Conservation (phyloP, 345 rosid species). For the Rhodomyrtus tomentosa region DNA sequence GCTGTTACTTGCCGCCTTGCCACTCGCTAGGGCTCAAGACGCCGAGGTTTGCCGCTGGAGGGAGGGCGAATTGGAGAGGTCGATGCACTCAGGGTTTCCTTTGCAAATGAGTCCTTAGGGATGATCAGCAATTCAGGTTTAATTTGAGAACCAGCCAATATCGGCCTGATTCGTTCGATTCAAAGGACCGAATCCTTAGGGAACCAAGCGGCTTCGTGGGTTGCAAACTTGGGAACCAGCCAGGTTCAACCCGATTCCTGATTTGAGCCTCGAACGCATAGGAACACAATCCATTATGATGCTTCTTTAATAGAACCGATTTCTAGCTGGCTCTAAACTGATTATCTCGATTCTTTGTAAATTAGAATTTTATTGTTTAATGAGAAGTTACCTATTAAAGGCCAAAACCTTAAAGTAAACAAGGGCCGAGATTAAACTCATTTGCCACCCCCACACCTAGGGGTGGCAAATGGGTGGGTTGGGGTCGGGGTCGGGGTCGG, state of each 20-base stretch:
- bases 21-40: not conserved
- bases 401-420: not conserved
- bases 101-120: not conserved
- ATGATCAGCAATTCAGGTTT: not conserved
- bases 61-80: not conserved
- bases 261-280: not conserved
- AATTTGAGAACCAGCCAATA: not conserved
- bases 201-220: not conserved
- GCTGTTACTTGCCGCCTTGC: not conserved
- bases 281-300: too few relatives aligned
- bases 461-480: too few relatives aligned
- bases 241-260: not conserved
- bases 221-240: not conserved
- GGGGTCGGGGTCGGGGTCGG: too few relatives aligned
- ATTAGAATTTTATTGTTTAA: not conserved
- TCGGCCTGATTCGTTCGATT: not conserved
- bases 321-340: not conserved
- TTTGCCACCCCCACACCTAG: too few relatives aligned
- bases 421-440: not conserved
- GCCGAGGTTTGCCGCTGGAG: not conserved
- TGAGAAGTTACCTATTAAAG: not conserved
- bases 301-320: not conserved
- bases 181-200: not conserved
- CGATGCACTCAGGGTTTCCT: too few relatives aligned
- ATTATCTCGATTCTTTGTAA: too few relatives aligned